These are phyloP conservation scores for Cucumis sativus DNA, from an alignment of 306 rosid species.

Conservation along the genomic window DNA sequence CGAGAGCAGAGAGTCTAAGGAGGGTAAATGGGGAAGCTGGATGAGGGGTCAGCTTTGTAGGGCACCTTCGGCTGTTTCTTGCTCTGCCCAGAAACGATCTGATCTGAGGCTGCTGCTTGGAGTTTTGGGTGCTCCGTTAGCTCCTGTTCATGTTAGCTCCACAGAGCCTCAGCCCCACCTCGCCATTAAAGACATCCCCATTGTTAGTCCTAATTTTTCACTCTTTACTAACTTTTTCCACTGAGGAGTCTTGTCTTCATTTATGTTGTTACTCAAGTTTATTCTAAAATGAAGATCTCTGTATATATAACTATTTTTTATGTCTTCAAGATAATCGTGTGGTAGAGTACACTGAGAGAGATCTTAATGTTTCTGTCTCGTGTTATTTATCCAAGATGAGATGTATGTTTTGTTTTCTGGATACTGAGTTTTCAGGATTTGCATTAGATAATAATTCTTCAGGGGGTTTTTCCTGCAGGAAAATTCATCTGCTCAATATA, in stretches of 20 bases:
- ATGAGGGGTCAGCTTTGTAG: slow-evolving; percentile 73
- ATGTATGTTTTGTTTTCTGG: not conserved
- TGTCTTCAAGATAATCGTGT: not conserved
- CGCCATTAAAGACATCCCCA: slow-evolving; percentile 92
- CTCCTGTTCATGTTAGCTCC: slow-evolving; percentile 83
- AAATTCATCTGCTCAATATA: slow-evolving; percentile 92
- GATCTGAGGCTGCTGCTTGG: slow-evolving; percentile 94
- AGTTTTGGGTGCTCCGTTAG: slow-evolving; percentile 90
- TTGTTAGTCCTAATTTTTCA: slow-evolving; percentile 36
- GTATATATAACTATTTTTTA: not conserved
- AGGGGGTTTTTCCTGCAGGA: slow-evolving; percentile 39
- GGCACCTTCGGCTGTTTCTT: slow-evolving; percentile 52
- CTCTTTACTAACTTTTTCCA: not conserved
- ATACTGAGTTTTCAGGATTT: not conserved
- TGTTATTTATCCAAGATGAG: not conserved
- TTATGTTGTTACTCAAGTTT: not conserved
- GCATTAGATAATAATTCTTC: not conserved
- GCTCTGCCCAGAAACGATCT: slow-evolving; percentile 56
- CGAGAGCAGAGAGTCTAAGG: slow-evolving; percentile 49
- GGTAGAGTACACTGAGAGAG: not conserved
- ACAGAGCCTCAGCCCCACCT: slow-evolving; percentile 78
- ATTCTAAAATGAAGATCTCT: not conserved
- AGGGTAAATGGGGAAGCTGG: slow-evolving; percentile 86
- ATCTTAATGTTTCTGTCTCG: not conserved
- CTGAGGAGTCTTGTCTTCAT: not conserved